A percentile compares a stretch with the other conserved stretches of the same genome.
These are phyloP conservation scores for Mycena galopus DNA, from an alignment of 768 basidiomycete species.

Conservation along the genomic window DNA sequence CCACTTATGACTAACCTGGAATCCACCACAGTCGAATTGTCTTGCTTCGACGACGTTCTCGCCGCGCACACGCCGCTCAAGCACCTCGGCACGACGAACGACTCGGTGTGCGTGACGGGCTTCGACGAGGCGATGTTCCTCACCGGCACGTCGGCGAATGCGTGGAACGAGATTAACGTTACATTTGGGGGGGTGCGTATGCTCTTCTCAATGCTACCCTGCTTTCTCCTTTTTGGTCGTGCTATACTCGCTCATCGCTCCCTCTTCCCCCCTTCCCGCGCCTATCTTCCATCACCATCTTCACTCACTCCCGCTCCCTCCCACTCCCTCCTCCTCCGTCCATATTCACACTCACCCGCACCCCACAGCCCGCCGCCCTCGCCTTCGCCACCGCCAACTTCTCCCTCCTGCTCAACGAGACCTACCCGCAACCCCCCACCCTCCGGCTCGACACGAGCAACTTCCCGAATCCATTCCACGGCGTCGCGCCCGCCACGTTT, in stretches of 20 bases:
- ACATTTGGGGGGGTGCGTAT: too few relatives aligned
- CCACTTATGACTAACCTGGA: neutral
- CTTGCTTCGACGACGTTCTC: constrained; percentile 57
- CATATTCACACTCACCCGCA: neutral
- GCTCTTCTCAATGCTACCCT: too few relatives aligned
- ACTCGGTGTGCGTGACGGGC: constrained; percentile 48
- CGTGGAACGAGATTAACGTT: constrained; percentile 29
- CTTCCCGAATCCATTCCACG: constrained; percentile 55
- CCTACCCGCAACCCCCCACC: constrained; percentile 34
- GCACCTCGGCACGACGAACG: constrained; percentile 57
- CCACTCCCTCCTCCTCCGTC: too few relatives aligned
- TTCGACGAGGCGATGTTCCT: constrained; percentile 48
- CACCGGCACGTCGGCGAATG: constrained; percentile 49
- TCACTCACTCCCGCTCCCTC: too few relatives aligned
- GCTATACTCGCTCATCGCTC: too few relatives aligned
- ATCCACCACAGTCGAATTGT: constrained; percentile 49
- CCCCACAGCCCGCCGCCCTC: constrained; percentile 13
- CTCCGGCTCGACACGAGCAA: constrained; percentile 45
- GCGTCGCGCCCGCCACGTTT: constrained; percentile 50
- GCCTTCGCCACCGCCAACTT: constrained; percentile 26
- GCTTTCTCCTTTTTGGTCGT: too few relatives aligned
- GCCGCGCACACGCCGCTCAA: constrained; percentile 61
- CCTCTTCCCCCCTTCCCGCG: too few relatives aligned
- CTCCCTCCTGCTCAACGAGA: constrained; percentile 30
- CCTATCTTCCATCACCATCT: too few relatives aligned